phyloP scores from a whole-genome alignment of 1,284 basidiomycete species.

The Butyriboletus appendiculatus region DNA sequence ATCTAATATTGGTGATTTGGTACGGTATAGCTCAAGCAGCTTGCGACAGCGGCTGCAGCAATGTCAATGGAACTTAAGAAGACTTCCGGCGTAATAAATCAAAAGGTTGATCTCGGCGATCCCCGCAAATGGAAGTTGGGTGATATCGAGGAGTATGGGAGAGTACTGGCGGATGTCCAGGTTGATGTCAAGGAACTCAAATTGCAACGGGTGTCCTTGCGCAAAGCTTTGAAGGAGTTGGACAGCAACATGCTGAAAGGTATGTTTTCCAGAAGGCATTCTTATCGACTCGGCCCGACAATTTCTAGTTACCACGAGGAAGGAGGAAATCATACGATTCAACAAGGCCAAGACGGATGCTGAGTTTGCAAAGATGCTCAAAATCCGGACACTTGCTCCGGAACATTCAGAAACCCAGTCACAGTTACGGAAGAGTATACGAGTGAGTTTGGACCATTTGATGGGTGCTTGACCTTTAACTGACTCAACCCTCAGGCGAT shows the following conservation, averaged over 20 bases:
- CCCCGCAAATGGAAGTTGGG: slow-evolving; percentile 53
- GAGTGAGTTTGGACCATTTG: slow-evolving; percentile 44
- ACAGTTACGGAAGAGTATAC: slow-evolving; percentile 68
- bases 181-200: slow-evolving; percentile 54
- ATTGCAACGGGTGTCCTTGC: slow-evolving; percentile 42
- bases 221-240: slow-evolving; percentile 50
- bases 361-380: slow-evolving; percentile 80
- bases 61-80: slow-evolving; percentile 37
- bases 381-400: slow-evolving; percentile 79
- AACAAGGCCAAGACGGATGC: slow-evolving; percentile 73
- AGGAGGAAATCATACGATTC: slow-evolving; percentile 76
- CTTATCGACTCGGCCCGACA: neutral
- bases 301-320: slow-evolving; percentile 62
- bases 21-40: slow-evolving; percentile 41
- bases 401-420: slow-evolving; percentile 85
- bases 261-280: slow-evolving; percentile 29
- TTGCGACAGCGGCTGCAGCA: slow-evolving; percentile 38
- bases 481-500: slow-evolving; percentile 48
- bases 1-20: neutral
- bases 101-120: slow-evolving; percentile 47
- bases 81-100: slow-evolving; percentile 41
- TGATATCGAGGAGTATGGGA: slow-evolving; percentile 54
- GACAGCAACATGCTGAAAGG: slow-evolving; percentile 69
- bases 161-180: slow-evolving; percentile 47
- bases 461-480: neutral